phyloP scores from a whole-genome alignment of 768 basidiomycete genomes.

The Termitomyces sp. region DNA sequence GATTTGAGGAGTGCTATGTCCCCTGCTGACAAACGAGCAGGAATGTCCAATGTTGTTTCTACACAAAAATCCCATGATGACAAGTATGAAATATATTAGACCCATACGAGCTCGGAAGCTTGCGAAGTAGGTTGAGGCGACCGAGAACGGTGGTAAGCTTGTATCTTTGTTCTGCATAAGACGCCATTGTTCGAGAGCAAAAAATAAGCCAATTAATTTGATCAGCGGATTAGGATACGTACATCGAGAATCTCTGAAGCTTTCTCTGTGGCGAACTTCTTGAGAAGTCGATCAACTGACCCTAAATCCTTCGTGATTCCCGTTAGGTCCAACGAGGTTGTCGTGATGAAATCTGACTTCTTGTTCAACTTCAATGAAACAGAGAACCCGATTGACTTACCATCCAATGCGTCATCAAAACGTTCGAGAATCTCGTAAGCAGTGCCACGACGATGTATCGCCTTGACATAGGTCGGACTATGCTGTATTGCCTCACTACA shows the following conservation, averaged over 20 bases:
- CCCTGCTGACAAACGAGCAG: constrained; percentile 70
- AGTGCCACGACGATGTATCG: constrained; percentile 82
- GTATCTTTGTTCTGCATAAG: constrained; percentile 55
- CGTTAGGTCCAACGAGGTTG: constrained; percentile 1
- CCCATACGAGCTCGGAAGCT: constrained; percentile 85
- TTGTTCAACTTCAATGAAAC: constrained; percentile 24
- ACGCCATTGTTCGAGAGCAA: neutral
- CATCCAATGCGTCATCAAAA: constrained; percentile 62
- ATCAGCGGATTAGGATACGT: neutral
- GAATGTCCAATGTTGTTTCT: constrained; percentile 69
- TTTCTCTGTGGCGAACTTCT: constrained; percentile 21
- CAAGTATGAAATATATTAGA: neutral
- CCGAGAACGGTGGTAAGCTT: constrained; percentile 81
- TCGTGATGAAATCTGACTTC: constrained; percentile 1
- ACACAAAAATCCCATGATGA: neutral
- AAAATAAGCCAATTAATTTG: no score
- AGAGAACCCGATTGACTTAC: neutral
- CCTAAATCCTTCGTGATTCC: neutral
- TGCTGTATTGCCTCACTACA: constrained; percentile 85
- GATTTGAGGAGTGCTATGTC: constrained; percentile 82
- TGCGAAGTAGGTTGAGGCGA: constrained; percentile 93
- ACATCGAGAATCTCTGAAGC: constrained; percentile 63
- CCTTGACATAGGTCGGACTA: constrained; percentile 84
- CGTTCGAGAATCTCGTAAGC: constrained; percentile 77
- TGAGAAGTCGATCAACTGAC: neutral